Conservation (phyloP, 2,329 filamentous ascomycete species). For the Exophiala sp. region DNA sequence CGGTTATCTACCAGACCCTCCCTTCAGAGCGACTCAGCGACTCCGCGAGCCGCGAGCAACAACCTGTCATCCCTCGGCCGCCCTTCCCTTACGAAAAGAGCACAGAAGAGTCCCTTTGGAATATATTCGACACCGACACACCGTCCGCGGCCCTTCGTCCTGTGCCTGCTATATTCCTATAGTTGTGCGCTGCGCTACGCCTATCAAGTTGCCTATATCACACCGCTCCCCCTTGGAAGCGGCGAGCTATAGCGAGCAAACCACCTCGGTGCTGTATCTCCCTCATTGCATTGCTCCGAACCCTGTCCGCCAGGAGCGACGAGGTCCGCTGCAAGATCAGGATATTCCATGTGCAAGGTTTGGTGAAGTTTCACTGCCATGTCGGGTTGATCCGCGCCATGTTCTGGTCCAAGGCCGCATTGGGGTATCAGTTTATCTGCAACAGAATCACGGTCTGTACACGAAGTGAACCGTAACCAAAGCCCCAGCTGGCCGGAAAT, state of each 20-base stretch:
- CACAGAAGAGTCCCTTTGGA: no score
- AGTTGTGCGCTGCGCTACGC: not conserved
- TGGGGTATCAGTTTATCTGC: constrained; percentile 1
- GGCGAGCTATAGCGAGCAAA: no score
- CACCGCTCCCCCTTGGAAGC: constrained; percentile 2
- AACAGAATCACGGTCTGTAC: constrained; percentile 4
- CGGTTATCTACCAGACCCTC: no score
- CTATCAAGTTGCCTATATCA: not conserved
- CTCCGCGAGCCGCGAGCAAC: not conserved
- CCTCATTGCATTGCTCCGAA: no score
- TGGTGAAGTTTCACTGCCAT: constrained; percentile 4
- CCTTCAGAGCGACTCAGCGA: not conserved
- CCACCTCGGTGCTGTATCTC: no score
- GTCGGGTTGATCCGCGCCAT: constrained; percentile 18
- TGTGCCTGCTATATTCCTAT: not conserved
- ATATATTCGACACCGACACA: not conserved
- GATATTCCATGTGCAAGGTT: not conserved
- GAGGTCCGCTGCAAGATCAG: not conserved
- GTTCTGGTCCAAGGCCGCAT: constrained; percentile 18
- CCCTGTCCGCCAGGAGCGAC: not conserved
- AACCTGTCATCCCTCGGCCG: not conserved
- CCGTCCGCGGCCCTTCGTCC: not conserved
- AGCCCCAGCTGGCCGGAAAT: not conserved
- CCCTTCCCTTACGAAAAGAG: no score
- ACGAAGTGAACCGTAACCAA: not conserved